A percentile compares a stretch with the other conserved stretches of the same genome.
phyloP scores from a whole-genome alignment of 305 asterid genomes.

The Rubia peregrina region DNA sequence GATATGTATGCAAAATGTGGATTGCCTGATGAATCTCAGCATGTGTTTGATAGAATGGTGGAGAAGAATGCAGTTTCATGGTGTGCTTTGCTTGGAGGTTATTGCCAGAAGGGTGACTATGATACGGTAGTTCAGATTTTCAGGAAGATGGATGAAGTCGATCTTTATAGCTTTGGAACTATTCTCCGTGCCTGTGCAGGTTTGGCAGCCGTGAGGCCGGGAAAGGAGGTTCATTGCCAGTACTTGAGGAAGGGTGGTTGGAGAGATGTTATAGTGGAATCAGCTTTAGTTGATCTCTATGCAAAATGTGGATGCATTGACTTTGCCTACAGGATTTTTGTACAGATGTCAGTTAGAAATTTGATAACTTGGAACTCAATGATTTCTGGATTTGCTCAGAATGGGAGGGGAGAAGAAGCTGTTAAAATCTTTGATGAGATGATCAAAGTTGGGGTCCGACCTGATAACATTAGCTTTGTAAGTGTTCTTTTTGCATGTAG shows the following conservation, averaged over 20 bases:
- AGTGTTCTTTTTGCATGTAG: conserved; percentile 85
- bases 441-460: conserved; percentile 45
- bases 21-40: conserved; percentile 43
- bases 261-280: conserved; percentile 79
- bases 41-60: conserved; percentile 60
- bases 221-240: conserved; percentile 86
- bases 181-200: conserved; percentile 85
- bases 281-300: conserved; percentile 81
- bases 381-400: conserved; percentile 93
- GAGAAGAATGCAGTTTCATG: conserved; percentile 67
- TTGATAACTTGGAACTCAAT: conserved; percentile 82
- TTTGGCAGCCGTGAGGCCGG: conserved; percentile 60
- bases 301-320: conserved; percentile 79
- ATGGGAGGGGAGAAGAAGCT: conserved; percentile 75
- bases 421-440: conserved; percentile 46
- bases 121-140: conserved; percentile 51
- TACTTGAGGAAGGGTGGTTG: conserved; percentile 76
- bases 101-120: conserved; percentile 57
- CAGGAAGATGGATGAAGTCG: conserved; percentile 46
- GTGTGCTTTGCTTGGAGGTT: conserved; percentile 85
- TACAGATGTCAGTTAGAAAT: conserved; percentile 53
- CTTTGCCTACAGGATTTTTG: conserved; percentile 54
- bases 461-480: conserved; percentile 63
- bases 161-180: conserved; percentile 66
- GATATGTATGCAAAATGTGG: conserved; percentile 83